phyloP scores from a whole-genome alignment of 345 rosid genomes.

The Citrus glauca region DNA sequence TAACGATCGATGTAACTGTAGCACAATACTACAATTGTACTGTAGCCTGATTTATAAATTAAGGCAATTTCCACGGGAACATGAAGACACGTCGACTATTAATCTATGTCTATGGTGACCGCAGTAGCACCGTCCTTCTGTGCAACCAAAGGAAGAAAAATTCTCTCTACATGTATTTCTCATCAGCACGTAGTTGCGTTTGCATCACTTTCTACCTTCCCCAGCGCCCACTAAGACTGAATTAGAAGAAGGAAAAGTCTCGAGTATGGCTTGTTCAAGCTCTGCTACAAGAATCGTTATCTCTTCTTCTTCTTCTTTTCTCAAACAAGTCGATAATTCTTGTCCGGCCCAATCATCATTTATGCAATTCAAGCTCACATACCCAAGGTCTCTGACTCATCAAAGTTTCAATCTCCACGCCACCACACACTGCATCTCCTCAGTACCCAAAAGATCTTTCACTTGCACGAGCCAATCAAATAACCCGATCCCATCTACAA shows the following conservation, averaged over 20 bases:
- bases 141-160: background rate
- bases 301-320: background rate
- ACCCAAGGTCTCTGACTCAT: constrained; percentile 16
- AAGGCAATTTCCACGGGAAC: background rate
- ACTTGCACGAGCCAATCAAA: constrained; percentile 40
- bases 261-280: constrained; percentile 33
- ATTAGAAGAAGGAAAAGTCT: background rate
- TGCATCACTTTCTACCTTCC: background rate
- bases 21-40: rapidly evolving
- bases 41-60: too few relatives aligned
- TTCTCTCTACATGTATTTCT: too few relatives aligned
- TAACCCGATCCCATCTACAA: background rate
- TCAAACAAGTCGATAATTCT: constrained; percentile 1
- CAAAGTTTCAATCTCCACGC: background rate
- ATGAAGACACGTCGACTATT: background rate
- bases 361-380: constrained; percentile 6
- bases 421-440: constrained; percentile 1
- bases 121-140: background rate
- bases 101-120: background rate
- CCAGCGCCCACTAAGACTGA: background rate
- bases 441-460: constrained; percentile 28
- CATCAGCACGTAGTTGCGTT: too few relatives aligned
- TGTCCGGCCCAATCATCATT: constrained; percentile 4
- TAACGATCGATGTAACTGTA: rapidly evolving
- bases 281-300: constrained; percentile 20